A percentile compares a stretch with the other conserved stretches of the same genome.
Evolutionary conservation across 805 yeast genomes (phyloP).

Genomic region (Metschnikowia cerradonensis): DNA sequence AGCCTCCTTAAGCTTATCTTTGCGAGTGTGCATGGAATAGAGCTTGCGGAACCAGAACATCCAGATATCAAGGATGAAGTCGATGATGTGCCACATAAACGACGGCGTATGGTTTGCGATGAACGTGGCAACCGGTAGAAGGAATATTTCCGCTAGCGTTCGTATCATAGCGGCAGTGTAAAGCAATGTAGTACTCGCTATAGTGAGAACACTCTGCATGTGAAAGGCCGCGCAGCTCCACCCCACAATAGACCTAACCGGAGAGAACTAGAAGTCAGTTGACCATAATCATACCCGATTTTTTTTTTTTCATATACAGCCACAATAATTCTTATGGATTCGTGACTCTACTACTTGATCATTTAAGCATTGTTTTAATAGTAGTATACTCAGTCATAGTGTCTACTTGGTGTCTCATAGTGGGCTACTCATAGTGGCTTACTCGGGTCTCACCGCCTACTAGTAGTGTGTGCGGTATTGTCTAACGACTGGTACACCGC

Average conservation of each 20-base stretch:
- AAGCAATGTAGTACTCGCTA: neutral
- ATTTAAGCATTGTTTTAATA: too few species aligned
- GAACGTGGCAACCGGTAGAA: conserved; percentile 23
- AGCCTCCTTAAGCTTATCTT: conserved; percentile 45
- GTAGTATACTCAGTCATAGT: too few species aligned
- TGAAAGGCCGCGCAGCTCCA: neutral
- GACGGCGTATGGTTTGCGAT: conserved; percentile 34
- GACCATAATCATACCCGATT: neutral
- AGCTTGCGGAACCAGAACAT: conserved; percentile 45
- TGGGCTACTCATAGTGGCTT: too few species aligned
- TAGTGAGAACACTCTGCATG: neutral
- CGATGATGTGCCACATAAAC: conserved; percentile 39
- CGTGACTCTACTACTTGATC: too few species aligned
- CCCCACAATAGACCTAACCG: neutral
- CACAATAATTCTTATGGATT: too few species aligned
- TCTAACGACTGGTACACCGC: too few species aligned
- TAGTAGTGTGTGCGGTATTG: too few species aligned
- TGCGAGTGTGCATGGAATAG: conserved; percentile 30
- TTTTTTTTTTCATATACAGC: too few species aligned
- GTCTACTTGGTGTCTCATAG: too few species aligned
- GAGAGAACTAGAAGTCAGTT: neutral
- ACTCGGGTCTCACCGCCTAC: too few species aligned
- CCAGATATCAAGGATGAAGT: conserved; percentile 42
- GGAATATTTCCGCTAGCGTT: conserved; percentile 6
- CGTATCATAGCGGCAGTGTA: conserved; percentile 10